phyloP scores from a whole-genome alignment of 1,139 yeast species.

The Sugiyamaella neomexicana region DNA sequence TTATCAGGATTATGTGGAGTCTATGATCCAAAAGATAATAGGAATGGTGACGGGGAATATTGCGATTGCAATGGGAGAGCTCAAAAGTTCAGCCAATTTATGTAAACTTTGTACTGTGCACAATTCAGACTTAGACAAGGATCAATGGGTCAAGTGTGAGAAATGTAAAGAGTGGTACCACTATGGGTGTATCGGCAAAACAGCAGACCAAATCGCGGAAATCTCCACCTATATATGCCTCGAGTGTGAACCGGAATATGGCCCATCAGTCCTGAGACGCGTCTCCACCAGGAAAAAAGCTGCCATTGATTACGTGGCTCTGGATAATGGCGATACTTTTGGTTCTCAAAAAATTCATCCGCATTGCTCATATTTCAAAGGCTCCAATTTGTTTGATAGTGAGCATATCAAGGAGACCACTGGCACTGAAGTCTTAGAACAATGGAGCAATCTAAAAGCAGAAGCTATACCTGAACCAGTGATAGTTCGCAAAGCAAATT shows the following conservation, averaged over 20 bases:
- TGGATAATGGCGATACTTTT: slow-evolving; percentile 72
- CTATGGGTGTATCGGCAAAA: slow-evolving; percentile 49
- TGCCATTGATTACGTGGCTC: slow-evolving; percentile 72
- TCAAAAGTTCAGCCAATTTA: not conserved
- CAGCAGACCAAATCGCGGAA: slow-evolving; percentile 42
- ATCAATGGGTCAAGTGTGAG: slow-evolving; percentile 62
- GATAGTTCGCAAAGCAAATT: slow-evolving; percentile 39
- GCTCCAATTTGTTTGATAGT: slow-evolving; percentile 21
- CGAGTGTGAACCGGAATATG: slow-evolving; percentile 48
- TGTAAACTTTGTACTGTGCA: slow-evolving; percentile 2
- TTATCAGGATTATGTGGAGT: not conserved
- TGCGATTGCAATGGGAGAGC: too few species aligned
- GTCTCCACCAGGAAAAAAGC: slow-evolving; percentile 56
- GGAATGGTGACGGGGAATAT: not conserved
- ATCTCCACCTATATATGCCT: slow-evolving; percentile 59
- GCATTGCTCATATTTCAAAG: slow-evolving; percentile 25
- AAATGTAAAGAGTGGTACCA: slow-evolving; percentile 65
- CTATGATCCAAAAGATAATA: not conserved
- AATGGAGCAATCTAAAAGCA: slow-evolving; percentile 7
- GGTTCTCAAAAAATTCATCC: slow-evolving; percentile 36
- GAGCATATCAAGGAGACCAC: slow-evolving; percentile 10
- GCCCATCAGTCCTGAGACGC: slow-evolving; percentile 56
- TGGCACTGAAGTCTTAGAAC: not conserved
- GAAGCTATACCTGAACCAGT: slow-evolving; percentile 42
- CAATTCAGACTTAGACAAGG: slow-evolving; percentile 4